These are phyloP conservation scores for Globisporangium camurandrum DNA, from an alignment of 352 stramenopile species.

Conservation along the genomic window DNA sequence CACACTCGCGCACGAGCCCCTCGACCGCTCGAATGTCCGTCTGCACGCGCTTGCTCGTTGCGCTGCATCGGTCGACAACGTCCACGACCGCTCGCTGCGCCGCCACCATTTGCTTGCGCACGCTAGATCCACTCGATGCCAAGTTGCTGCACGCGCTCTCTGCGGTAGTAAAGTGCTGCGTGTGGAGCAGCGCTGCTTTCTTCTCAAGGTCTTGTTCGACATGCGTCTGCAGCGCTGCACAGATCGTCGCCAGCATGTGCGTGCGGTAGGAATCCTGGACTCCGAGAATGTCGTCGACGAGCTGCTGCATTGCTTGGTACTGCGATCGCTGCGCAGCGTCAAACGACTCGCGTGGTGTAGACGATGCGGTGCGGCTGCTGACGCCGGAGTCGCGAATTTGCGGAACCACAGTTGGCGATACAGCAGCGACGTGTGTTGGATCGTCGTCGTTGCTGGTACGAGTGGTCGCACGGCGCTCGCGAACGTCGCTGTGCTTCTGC, in stretches of 20 bases:
- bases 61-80: not conserved
- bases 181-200: conserved; percentile 2
- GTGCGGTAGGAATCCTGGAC: conserved; percentile 7
- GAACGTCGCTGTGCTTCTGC: not conserved
- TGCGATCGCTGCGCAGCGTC: conserved; percentile 3
- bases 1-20: not conserved
- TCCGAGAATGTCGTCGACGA: conserved; percentile 4
- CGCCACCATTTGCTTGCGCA: not conserved
- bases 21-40: not conserved
- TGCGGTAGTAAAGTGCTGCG: not conserved
- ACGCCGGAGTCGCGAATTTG: not conserved
- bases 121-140: not conserved
- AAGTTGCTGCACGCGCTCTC: conserved; percentile 2
- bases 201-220: conserved; percentile 5
- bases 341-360: not conserved
- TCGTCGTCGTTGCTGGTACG: too few relatives aligned
- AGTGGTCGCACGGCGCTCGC: too few relatives aligned
- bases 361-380: not conserved
- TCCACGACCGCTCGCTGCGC: conserved; percentile 3
- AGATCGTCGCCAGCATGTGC: conserved; percentile 2
- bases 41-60: not conserved
- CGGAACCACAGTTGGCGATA: not conserved
- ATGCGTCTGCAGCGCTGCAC: not conserved
- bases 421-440: not conserved
- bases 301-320: conserved; percentile 5